Evolutionary conservation across 345 rosid species (phyloP).

Genomic region (Corchorus olitorius): DNA sequence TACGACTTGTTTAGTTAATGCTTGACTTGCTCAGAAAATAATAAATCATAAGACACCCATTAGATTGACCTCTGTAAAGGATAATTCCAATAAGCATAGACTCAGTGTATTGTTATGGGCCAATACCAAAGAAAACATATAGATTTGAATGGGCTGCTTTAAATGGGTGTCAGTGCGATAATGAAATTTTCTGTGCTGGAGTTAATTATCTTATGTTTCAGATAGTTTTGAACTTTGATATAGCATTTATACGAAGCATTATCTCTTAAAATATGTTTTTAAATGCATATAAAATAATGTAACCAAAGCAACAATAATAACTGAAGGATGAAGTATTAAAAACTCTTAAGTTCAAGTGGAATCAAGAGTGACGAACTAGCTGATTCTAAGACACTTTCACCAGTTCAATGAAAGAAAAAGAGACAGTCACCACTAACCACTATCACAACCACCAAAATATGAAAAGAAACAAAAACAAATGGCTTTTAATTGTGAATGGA

Average conservation of each 20-base stretch:
- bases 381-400: neutral
- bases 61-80: neutral
- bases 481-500: neutral
- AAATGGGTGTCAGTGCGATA: neutral
- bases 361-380: neutral
- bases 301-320: conserved; percentile 6
- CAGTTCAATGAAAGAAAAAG: no score
- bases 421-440: neutral
- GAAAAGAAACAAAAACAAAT: neutral
- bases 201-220: neutral
- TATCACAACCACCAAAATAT: neutral
- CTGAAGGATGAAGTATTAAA: neutral
- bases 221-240: neutral
- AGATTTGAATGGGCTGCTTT: neutral
- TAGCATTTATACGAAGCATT: neutral
- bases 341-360: neutral
- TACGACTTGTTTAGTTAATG: neutral
- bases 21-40: neutral
- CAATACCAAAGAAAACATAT: neutral
- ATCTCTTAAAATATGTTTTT: neutral
- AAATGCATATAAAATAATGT: neutral
- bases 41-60: neutral
- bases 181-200: neutral
- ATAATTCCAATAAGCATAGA: neutral
- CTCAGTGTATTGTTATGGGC: neutral